Evolutionary conservation across 2,329 filamentous ascomycete genomes (phyloP).

Genomic region (Talaromyces sp.): DNA sequence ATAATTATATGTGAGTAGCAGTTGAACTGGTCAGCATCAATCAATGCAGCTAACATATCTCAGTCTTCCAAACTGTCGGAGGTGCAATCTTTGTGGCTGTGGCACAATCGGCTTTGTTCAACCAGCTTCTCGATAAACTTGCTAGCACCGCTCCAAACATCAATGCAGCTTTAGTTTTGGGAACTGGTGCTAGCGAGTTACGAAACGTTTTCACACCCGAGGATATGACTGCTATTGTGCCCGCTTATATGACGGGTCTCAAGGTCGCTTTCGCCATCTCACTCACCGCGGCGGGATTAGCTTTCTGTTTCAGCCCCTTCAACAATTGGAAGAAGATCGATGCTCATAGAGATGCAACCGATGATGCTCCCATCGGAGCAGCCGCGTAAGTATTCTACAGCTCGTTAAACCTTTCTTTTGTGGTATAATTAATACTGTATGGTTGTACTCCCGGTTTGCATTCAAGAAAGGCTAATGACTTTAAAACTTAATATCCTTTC

Average conservation of each 20-base stretch:
- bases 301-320: neutral
- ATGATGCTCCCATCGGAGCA: too few relatives aligned
- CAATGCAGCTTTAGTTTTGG: neutral
- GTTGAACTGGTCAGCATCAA: too few relatives aligned
- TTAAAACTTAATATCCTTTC: too few relatives aligned
- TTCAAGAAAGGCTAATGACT: too few relatives aligned
- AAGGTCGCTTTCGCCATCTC: constrained; percentile 6
- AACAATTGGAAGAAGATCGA: constrained; percentile 5
- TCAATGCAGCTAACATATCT: neutral
- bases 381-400: too few relatives aligned
- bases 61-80: constrained; percentile 2
- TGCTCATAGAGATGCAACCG: neutral
- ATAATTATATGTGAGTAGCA: too few relatives aligned
- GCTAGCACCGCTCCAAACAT: neutral
- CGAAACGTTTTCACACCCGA: neutral
- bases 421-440: too few relatives aligned
- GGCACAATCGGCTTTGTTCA: neutral
- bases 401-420: too few relatives aligned
- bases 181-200: neutral
- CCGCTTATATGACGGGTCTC: neutral
- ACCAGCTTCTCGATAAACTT: neutral
- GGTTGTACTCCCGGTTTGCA: too few relatives aligned
- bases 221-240: neutral
- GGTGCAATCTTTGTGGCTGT: neutral
- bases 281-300: neutral